Evolutionary conservation across 129 eudicot genomes (phyloP).

Genomic region (Erigeron canadensis): DNA sequence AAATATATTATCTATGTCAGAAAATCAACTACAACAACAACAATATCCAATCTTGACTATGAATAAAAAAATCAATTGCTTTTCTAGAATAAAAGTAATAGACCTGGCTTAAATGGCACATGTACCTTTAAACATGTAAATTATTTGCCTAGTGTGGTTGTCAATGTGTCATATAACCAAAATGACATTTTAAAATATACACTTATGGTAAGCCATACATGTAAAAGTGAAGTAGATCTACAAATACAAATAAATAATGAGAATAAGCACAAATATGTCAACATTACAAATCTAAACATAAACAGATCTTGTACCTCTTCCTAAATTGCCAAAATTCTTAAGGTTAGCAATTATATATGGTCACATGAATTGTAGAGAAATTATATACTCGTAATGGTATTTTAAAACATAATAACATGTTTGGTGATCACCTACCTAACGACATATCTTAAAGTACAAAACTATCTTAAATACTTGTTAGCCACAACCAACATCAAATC

Average conservation of each 20-base stretch:
- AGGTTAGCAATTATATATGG: no score
- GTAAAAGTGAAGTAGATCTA: slow-evolving; percentile 1
- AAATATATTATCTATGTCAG: no score
- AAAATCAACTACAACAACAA: no score
- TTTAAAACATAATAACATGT: background rate
- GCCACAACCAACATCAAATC: no score
- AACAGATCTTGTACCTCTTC: background rate
- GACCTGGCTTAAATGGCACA: no score
- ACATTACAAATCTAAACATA: background rate
- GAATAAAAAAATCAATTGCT: no score
- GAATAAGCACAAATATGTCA: background rate
- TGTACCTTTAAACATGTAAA: no score
- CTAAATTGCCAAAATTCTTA: background rate
- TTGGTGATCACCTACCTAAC: background rate
- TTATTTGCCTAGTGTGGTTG: no score
- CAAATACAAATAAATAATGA: slow-evolving; percentile 3
- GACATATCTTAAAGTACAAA: background rate
- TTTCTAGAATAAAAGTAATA: no score
- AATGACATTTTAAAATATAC: background rate
- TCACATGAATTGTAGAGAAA: background rate
- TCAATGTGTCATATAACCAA: background rate
- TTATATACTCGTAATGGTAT: background rate
- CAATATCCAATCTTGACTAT: no score
- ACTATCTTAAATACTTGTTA: background rate
- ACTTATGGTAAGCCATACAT: background rate